Evolutionary conservation across 129 eudicot genomes (phyloP), one percentile per base, ranked within the genome.

Genomic region (Flaveria brownii): DNA sequence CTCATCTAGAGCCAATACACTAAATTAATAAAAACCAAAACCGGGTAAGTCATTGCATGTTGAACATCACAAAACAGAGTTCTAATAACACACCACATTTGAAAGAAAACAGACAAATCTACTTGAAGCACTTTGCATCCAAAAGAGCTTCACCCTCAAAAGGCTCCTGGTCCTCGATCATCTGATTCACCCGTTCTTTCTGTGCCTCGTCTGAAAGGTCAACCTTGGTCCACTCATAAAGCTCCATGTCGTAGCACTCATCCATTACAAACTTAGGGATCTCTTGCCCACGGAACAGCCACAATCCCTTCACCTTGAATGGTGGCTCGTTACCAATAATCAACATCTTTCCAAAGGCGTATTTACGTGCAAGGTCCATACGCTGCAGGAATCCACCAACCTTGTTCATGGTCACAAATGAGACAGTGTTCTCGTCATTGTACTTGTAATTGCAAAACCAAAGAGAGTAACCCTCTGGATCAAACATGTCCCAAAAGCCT

Each of bases 401-500:
- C 82, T 92, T 92, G 90, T 90, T 92, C 84, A 90, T 42, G n/a
- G 98, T 92, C 49, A 92, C 96, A 52, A 92, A 92, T 11, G 98
- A 90, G 20, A 88, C 95, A 0, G 80, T 86, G 72, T 92, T 92
- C 54, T 92, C 96, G 52, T 92, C 92, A 10, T 92, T 86, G 87
- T 90, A 90, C 73, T 90, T 92, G 86, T 90, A 92, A 51, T 90
- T 83, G 59, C 98, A 92, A 67, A 90, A 90, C 96, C 98, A 92
- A 16, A 92, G 90, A 20, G 96, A 92, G 88, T 92, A 92, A 36
- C 96, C 98, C 73, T 92, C 98, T 1, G 95, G 94, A 74, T 90
- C 96, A 62, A 83, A 92, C 98, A 92, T 92, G 57, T 92, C 90
- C 98, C 98, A 90, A 49, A 92, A 92, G 45, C 98, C 98, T 92